Evolutionary conservation across 169 alveolate species (phyloP), one percentile per base, ranked within the genome.

Genomic region (Toxoplasma gondii): DNA sequence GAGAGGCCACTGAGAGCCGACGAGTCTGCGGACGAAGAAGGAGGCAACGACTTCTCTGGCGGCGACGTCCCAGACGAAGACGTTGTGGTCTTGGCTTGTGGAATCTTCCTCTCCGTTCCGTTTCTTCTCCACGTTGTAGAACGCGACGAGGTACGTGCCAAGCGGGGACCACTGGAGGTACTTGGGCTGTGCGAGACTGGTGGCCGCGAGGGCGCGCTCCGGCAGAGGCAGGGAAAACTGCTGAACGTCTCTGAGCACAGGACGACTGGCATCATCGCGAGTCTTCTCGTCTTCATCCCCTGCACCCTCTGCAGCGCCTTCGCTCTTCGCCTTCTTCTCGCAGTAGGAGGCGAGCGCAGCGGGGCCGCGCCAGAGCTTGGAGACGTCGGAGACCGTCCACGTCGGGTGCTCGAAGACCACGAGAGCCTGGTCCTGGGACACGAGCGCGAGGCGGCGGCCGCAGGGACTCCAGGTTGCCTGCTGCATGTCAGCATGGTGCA

Each of bases 381-480:
- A 38, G 88, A 43, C 45, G 64, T 88, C 82, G 43, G 81, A 43
- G 44, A 91, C 91, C 38, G 67, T 81, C 94, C 94, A 91, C 17
- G 94, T 91, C 16, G 94, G 94, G 54, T 91, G 94, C 86, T 91
- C 74, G 36, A 91, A 78, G 91, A 91, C 83, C 83, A 81, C 58
- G 83, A 91, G 88, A 2, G 69, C 91, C 54, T 41, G 90, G 22
- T 67, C 94, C 31, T 88, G 80, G 9, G 94, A 78, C 5, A 54
- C 94, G 1, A 91, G 83, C 39, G 94, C 94, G 31, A 91, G 84
- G 45, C 94, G 81, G 83, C 70, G 45, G 45, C 94, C 94, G 36
- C 94, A 91, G 91, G 94, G 94, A 34, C 90, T 70, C 94, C 94
- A 91, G 31, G 45, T 53, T 38, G 94, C 94, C 86, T 91, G 91